Conservation (phyloP, 2,329 filamentous ascomycete genomes). For the Fusarium sp. region DNA sequence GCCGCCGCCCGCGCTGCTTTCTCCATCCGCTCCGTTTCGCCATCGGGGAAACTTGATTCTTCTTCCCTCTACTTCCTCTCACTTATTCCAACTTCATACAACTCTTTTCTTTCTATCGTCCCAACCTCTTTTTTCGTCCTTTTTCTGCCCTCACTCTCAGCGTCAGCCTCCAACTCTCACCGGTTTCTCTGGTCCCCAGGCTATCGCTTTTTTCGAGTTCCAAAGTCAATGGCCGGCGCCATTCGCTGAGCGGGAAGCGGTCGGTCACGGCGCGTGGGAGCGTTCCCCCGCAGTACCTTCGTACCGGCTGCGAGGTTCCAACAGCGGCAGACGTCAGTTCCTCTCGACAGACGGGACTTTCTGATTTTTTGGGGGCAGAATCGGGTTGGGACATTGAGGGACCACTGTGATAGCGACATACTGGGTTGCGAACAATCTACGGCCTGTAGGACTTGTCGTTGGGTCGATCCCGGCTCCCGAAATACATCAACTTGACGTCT, state of each 20-base stretch:
- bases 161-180: constrained; percentile 14
- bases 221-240: constrained; percentile 67
- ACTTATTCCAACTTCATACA: constrained; percentile 26
- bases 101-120: constrained; percentile 9
- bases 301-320: constrained; percentile 49
- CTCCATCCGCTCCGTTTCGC: constrained; percentile 35
- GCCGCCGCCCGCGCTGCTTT: constrained; percentile 25
- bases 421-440: constrained; percentile 9
- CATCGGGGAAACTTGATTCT: constrained; percentile 43
- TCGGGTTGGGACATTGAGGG: constrained; percentile 14
- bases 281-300: constrained; percentile 68
- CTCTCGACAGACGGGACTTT: constrained; percentile 13
- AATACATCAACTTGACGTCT: constrained; percentile 21
- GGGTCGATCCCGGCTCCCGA: constrained; percentile 12
- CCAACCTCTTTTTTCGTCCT: constrained; percentile 7
- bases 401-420: constrained; percentile 16
- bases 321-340: constrained; percentile 35
- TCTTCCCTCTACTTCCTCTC: constrained; percentile 28
- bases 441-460: neutral
- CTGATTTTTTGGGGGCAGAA: constrained; percentile 27
- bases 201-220: constrained; percentile 29
- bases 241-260: constrained; percentile 65
- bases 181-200: constrained; percentile 24
- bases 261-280: constrained; percentile 70
- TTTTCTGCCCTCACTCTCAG: constrained; percentile 17